Base-by-base conservation (phyloP, 2,329 filamentous ascomycete genomes). In the Talaromyces sp. region DNA sequence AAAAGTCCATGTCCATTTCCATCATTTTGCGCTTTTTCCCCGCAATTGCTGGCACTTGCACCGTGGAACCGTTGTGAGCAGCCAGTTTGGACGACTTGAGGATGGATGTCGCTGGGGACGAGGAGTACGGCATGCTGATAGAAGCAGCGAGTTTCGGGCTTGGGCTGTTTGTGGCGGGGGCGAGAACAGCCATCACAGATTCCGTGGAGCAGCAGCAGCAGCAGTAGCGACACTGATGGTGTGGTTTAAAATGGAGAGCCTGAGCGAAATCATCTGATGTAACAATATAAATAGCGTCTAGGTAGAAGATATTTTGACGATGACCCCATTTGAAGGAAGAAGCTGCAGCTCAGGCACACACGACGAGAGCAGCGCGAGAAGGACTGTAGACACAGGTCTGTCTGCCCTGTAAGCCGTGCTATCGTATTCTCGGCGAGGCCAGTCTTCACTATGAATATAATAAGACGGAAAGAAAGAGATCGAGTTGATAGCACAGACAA, bases 11-110 rank as follows among this genome's bases (percentile, higher is more conserved):
- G 21, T 75, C 71, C 17, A 72, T 65, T 65, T 75, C 73, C 19
- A 73, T 67, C 26, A 74, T 67, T 58, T 71, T 76, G 64, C 75
- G 74, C 64, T 77, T 77, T 17, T 67, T 65, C 35, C 69, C 71
- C 7, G 66, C 59, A 2, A 61, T 63, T 12, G 67, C 61, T 3
- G 65, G 60, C 2, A 65, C 62, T 7, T 61, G 41, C 17, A 3
- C 43, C 2, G 24, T 46, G 43, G 17, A 1, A 7, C 6, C 11
- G 14, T 21, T 9, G 9, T n/a, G 19, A 43, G 11, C 19, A 21
- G 66, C 60, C n/a, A 63, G 61, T 54, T 75, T 75, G 38, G 74
- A 68, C 32, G 68, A 68, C 61, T 76, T 76, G 50, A 75, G 64
- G 46, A 75, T 76, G 31, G 74, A 71, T 32, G 57, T 46, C 53